Percentiles rank a stretch among this genome's conserved stretches.
Conservation (phyloP, 2,329 filamentous ascomycete genomes). For the Colletotrichum brevisporum region DNA sequence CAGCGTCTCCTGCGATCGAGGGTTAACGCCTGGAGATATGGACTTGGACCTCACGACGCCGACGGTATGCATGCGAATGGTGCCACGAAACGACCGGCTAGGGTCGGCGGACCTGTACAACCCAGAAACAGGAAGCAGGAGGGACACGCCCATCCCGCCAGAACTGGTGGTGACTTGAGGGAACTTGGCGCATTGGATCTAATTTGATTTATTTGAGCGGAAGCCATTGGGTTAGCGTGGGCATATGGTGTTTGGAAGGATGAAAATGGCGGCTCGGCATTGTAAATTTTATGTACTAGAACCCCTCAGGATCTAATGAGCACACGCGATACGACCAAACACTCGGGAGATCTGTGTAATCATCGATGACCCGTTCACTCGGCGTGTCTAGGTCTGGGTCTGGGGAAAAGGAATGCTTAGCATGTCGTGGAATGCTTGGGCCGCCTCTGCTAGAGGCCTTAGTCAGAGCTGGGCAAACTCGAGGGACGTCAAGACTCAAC, state of each 20-base stretch:
- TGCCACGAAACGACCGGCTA: constrained; percentile 42
- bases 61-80: constrained; percentile 45
- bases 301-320: constrained; percentile 28
- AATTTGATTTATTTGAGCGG: constrained; percentile 4
- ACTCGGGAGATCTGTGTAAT: background rate
- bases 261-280: constrained; percentile 13
- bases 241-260: constrained; percentile 15
- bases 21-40: constrained; percentile 48
- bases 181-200: background rate
- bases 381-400: background rate
- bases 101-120: constrained; percentile 48
- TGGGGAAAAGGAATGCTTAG: constrained; percentile 13
- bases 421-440: background rate
- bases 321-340: constrained; percentile 31
- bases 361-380: constrained; percentile 14
- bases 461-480: background rate
- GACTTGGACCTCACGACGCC: constrained; percentile 58
- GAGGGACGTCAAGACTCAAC: background rate
- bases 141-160: constrained; percentile 54
- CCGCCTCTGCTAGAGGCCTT: background rate
- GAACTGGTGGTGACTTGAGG: constrained; percentile 44
- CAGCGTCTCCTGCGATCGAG: constrained; percentile 52
- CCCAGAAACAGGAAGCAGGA: constrained; percentile 47
- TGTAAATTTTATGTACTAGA: constrained; percentile 34
- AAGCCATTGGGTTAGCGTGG: constrained; percentile 1